Evolutionary conservation across 2,329 filamentous ascomycete genomes (phyloP).

Genomic region (Colletotrichum sp.): DNA sequence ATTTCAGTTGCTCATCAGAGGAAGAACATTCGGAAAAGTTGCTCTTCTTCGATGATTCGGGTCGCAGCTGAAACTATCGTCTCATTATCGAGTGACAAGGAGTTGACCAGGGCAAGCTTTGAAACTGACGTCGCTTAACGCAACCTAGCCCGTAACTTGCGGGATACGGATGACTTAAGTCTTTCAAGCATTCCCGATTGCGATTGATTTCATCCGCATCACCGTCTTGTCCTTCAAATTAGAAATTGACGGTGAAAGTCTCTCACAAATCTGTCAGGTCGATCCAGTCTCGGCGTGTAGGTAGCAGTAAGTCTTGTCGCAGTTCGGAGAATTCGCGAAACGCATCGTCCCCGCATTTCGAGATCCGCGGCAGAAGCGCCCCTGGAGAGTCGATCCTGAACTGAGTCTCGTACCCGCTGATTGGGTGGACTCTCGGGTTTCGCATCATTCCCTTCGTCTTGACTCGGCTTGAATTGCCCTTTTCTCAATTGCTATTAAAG

Average conservation of each 20-base stretch:
- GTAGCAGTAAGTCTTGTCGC: neutral
- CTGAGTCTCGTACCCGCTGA: neutral
- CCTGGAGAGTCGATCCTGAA: neutral
- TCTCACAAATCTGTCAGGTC: neutral
- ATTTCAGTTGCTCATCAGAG: accelerated
- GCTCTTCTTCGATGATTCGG: neutral
- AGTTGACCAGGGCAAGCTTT: neutral
- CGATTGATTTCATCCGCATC: neutral
- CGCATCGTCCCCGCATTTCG: neutral
- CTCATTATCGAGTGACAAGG: neutral
- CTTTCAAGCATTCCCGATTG: neutral
- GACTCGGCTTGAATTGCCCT: neutral
- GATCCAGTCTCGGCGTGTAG: neutral
- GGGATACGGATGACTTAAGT: neutral
- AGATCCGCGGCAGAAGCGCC: neutral
- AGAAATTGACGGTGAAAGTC: neutral
- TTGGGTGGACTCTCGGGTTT: neutral
- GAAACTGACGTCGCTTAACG: neutral
- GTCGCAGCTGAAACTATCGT: neutral
- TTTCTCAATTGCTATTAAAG: neutral
- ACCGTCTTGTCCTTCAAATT: neutral
- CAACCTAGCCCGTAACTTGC: neutral
- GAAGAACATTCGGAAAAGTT: neutral
- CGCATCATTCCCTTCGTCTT: neutral
- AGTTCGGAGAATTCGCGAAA: neutral